These are phyloP conservation scores for Phaeophleospora eucalypticola DNA, from an alignment of 2,329 filamentous ascomycete species.

Conservation along the genomic window DNA sequence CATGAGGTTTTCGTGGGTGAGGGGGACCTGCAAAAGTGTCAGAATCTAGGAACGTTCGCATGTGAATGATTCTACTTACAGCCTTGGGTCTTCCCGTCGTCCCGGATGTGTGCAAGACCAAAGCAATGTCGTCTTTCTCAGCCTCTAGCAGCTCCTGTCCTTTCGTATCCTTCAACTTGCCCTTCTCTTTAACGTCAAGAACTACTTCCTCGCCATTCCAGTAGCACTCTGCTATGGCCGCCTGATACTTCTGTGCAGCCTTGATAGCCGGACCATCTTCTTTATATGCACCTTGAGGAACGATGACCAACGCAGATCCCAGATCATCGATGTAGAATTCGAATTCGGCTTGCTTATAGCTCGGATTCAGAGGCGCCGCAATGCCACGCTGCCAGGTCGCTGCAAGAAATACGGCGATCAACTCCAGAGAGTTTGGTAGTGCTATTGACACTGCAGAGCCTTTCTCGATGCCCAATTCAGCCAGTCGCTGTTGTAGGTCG, in stretches of 20 bases:
- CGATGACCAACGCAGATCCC: constrained; percentile 70
- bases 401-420: constrained; percentile 79
- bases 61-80: too few relatives aligned
- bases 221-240: constrained; percentile 78
- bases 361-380: constrained; percentile 79
- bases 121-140: constrained; percentile 69
- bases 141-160: constrained; percentile 49
- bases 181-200: constrained; percentile 71
- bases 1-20: constrained; percentile 75
- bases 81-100: constrained; percentile 83
- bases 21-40: too few relatives aligned
- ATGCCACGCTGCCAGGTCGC: constrained; percentile 75
- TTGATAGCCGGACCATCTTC: constrained; percentile 66
- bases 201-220: constrained; percentile 65
- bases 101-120: constrained; percentile 78
- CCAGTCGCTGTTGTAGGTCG: constrained; percentile 6
- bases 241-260: constrained; percentile 72
- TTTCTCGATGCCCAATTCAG: constrained; percentile 7
- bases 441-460: constrained; percentile 74
- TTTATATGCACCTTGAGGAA: constrained; percentile 57
- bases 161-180: constrained; percentile 57
- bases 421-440: constrained; percentile 77
- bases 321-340: constrained; percentile 88
- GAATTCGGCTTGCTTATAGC: constrained; percentile 84
- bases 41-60: too few relatives aligned